Percentiles rank a stretch among this genome's conserved stretches.
Conservation (phyloP, 768 basidiomycete genomes). For the Holtermanniella nyarrowii region DNA sequence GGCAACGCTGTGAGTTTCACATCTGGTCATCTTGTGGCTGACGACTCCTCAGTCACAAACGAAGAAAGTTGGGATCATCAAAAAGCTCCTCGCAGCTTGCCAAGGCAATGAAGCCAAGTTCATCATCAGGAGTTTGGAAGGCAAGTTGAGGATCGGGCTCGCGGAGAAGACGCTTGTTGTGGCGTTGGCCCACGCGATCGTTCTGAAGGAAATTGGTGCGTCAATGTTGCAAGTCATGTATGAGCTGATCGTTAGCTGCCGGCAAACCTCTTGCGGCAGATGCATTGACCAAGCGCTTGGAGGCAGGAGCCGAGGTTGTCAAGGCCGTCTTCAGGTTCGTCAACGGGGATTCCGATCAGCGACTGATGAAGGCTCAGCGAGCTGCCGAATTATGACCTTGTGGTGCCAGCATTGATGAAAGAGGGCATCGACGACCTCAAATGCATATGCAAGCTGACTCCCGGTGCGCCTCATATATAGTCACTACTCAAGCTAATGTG, state of each 20-base stretch:
- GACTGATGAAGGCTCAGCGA: conserved; percentile 49
- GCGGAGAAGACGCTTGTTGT: conserved; percentile 93
- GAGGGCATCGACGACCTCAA: conserved; percentile 61
- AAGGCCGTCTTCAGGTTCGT: conserved; percentile 86
- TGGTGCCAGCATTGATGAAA: conserved; percentile 79
- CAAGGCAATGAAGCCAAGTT: conserved; percentile 90
- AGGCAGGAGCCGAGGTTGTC: conserved; percentile 63
- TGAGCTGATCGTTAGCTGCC: conserved; percentile 43
- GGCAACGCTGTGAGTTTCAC: conserved; percentile 61
- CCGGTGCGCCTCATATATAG: conserved; percentile 47
- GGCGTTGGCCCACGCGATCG: conserved; percentile 81
- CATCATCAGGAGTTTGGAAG: conserved; percentile 87
- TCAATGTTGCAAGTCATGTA: conserved; percentile 44
- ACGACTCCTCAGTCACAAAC: conserved; percentile 60
- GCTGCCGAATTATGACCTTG: conserved; percentile 80
- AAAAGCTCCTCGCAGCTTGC: conserved; percentile 83
- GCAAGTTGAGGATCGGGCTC: conserved; percentile 92
- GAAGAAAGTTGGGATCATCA: conserved; percentile 91
- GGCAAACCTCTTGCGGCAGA: conserved; percentile 67
- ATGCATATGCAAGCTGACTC: conserved; percentile 76
- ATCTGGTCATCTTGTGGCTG: background rate
- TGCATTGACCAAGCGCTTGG: conserved; percentile 59
- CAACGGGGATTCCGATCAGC: too few species aligned
- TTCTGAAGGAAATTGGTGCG: conserved; percentile 61
- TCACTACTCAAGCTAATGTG: background rate